phyloP scores from a whole-genome alignment of 805 yeast species.

The Monosporozyma aerobia region DNA sequence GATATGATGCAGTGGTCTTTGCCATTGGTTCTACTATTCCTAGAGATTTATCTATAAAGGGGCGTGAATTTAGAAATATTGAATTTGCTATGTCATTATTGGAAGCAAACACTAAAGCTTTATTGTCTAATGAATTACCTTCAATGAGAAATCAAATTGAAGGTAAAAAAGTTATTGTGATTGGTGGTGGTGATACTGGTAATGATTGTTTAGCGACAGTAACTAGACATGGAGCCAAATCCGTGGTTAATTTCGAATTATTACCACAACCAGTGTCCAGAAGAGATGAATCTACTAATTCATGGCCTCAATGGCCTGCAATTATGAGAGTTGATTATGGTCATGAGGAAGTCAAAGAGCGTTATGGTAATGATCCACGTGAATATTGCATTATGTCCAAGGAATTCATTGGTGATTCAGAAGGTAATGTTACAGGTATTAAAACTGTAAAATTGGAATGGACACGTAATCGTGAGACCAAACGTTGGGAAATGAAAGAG shows the following conservation, averaged over 20 bases:
- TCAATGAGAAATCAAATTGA: slow-evolving; percentile 59
- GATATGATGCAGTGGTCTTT: slow-evolving; percentile 75
- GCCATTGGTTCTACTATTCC: slow-evolving; percentile 96
- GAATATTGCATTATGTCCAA: slow-evolving; percentile 92
- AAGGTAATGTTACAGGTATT: slow-evolving; percentile 90
- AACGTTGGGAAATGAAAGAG: slow-evolving; percentile 99
- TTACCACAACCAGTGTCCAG: slow-evolving; percentile 87
- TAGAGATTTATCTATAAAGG: slow-evolving; percentile 88
- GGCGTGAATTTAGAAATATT: slow-evolving; percentile 82
- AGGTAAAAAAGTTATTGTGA: slow-evolving; percentile 89
- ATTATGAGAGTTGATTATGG: slow-evolving; percentile 97
- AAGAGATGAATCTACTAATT: slow-evolving; percentile 58
- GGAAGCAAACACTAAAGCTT: slow-evolving; percentile 80
- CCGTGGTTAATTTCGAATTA: slow-evolving; percentile 88
- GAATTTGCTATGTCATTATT: slow-evolving; percentile 91
- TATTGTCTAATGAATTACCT: slow-evolving; percentile 71
- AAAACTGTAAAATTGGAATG: slow-evolving; percentile 96
- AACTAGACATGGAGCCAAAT: slow-evolving; percentile 92
- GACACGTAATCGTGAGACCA: slow-evolving; percentile 79
- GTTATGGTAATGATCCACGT: slow-evolving; percentile 95
- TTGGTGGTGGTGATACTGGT: slow-evolving; percentile 99
- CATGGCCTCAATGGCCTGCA: slow-evolving; percentile 99
- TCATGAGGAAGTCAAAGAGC: slow-evolving; percentile 88
- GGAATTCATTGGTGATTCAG: slow-evolving; percentile 91
- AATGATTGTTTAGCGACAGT: slow-evolving; percentile 97